These are phyloP conservation scores for Orbilia ellipsospora DNA, from an alignment of 2,329 filamentous ascomycete genomes.

Conservation along the genomic window DNA sequence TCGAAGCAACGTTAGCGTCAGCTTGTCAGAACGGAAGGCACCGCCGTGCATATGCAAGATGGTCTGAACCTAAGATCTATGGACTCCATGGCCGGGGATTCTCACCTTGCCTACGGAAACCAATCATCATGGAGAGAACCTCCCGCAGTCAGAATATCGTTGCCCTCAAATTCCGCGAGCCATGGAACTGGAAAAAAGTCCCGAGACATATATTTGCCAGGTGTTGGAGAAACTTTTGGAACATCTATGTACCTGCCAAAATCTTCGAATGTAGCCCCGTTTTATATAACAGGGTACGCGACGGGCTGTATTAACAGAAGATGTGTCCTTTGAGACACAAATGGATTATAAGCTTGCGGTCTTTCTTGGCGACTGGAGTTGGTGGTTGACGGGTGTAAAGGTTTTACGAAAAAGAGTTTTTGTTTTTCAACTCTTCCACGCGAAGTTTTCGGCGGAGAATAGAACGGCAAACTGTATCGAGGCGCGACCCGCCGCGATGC, in stretches of 20 bases:
- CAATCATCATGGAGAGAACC: slow-evolving; percentile 60
- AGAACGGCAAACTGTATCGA: slow-evolving; percentile 7
- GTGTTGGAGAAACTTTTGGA: slow-evolving; percentile 43
- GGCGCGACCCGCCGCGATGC: slow-evolving; percentile 9
- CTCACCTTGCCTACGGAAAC: slow-evolving; percentile 54
- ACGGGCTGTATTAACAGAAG: slow-evolving; percentile 77
- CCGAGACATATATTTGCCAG: slow-evolving; percentile 44
- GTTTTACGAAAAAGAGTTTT: slow-evolving; percentile 33
- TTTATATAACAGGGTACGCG: slow-evolving; percentile 55
- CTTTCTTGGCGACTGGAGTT: slow-evolving; percentile 28
- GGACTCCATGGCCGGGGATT: slow-evolving; percentile 42
- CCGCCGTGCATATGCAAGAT: slow-evolving; percentile 35
- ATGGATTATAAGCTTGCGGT: slow-evolving; percentile 40
- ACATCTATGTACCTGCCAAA: slow-evolving; percentile 85
- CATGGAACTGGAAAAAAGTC: slow-evolving; percentile 42
- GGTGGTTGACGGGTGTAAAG: slow-evolving; percentile 26
- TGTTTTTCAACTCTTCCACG: slow-evolving; percentile 29
- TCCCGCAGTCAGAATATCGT: slow-evolving; percentile 42
- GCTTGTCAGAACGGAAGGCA: slow-evolving; percentile 51
- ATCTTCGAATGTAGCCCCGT: slow-evolving; percentile 85
- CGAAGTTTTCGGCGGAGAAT: slow-evolving; percentile 43
- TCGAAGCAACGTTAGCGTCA: slow-evolving; percentile 29
- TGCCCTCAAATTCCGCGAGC: slow-evolving; percentile 24
- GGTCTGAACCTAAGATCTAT: slow-evolving; percentile 52
- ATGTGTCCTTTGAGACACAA: slow-evolving; percentile 71